Percentiles rank a stretch among this genome's conserved stretches.
Evolutionary conservation across 768 basidiomycete species (phyloP).

Genomic region (Hygrophorus russula): DNA sequence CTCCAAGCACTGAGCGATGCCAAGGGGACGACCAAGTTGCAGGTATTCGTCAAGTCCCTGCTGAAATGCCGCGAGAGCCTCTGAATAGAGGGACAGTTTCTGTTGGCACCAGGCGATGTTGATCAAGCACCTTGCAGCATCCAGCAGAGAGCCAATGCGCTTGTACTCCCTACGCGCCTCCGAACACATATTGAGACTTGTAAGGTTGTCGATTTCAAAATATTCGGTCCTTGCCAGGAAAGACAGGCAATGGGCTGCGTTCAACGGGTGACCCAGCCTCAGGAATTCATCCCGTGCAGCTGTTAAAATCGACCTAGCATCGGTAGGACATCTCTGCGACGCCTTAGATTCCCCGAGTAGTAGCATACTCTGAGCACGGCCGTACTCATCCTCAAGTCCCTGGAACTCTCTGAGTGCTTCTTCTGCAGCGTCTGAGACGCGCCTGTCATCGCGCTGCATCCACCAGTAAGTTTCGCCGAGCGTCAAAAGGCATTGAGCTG

Average conservation of each 20-base stretch:
- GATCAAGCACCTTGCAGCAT: neutral
- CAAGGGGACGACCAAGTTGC: constrained; percentile 4
- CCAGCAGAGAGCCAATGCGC: neutral
- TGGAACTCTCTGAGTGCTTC: constrained; percentile 6
- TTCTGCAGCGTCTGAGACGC: neutral
- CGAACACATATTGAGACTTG: neutral
- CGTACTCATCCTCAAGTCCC: constrained; percentile 1
- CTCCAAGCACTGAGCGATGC: constrained; percentile 4
- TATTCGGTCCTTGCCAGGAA: neutral
- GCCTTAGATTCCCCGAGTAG: neutral
- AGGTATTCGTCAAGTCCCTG: constrained; percentile 1
- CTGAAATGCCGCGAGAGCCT: constrained; percentile 3
- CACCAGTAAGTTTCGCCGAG: neutral
- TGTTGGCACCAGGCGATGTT: constrained; percentile 2
- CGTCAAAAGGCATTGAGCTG: neutral
- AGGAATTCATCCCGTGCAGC: neutral
- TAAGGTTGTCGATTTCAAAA: neutral
- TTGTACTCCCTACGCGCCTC: neutral
- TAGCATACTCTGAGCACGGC: constrained; percentile 2
- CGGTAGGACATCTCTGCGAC: neutral
- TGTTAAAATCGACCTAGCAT: neutral
- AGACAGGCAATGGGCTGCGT: neutral
- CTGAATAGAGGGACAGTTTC: neutral
- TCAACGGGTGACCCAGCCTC: neutral
- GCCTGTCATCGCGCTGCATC: constrained; percentile 1